These are phyloP conservation scores for Eutrema salsugineum DNA, from an alignment of 441 rosid species.

Conservation along the genomic window DNA sequence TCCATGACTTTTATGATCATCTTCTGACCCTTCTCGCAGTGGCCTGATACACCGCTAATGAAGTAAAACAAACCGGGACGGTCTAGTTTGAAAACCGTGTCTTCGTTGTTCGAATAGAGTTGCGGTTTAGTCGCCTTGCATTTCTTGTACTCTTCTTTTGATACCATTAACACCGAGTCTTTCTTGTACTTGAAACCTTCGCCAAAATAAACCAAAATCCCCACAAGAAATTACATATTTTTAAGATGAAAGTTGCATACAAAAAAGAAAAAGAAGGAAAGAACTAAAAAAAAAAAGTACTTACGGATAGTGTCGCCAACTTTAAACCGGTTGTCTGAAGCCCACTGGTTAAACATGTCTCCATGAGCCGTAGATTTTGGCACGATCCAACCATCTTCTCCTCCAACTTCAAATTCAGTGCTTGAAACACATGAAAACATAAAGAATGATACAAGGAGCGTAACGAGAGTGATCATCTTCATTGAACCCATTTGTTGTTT, in stretches of 20 bases:
- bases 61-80: constrained; percentile 71
- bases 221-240: not conserved
- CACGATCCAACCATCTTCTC: constrained; percentile 52
- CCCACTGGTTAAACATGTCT: constrained; percentile 66
- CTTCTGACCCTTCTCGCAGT: constrained; percentile 73
- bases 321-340: constrained; percentile 77
- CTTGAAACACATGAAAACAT: constrained; percentile 29
- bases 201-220: not conserved
- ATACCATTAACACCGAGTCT: constrained; percentile 75
- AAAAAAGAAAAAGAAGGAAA: not conserved
- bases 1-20: constrained; percentile 75
- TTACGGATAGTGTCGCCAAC: constrained; percentile 64
- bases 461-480: constrained; percentile 2
- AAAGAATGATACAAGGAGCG: constrained; percentile 9
- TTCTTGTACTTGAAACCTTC: constrained; percentile 73
- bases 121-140: constrained; percentile 72
- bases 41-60: constrained; percentile 76
- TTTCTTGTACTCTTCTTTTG: constrained; percentile 59
- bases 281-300: constrained; percentile 18
- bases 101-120: constrained; percentile 77
- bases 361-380: constrained; percentile 39
- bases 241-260: not conserved
- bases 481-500: constrained; percentile 20
- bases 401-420: constrained; percentile 56
- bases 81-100: constrained; percentile 50